Evolutionary conservation across 2,329 filamentous ascomycete species (phyloP).

Genomic region (Zalaria obscura): DNA sequence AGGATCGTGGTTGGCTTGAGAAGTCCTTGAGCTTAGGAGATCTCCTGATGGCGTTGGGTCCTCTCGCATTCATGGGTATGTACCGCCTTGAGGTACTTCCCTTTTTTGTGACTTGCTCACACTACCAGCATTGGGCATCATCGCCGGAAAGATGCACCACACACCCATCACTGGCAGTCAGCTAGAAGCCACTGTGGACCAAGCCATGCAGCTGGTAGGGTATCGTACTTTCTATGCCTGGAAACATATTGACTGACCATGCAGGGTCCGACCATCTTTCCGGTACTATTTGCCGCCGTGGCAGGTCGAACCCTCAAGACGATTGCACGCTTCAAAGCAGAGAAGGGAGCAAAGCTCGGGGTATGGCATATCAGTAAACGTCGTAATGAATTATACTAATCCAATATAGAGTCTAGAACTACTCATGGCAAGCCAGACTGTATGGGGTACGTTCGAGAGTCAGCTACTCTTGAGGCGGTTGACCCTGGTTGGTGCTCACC

Average conservation of each 20-base stretch:
- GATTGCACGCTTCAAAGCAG: constrained; percentile 19
- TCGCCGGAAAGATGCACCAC: constrained; percentile 13
- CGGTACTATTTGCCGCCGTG: constrained; percentile 22
- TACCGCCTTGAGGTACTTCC: neutral
- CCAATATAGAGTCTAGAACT: constrained; percentile 17
- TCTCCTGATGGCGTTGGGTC: constrained; percentile 14
- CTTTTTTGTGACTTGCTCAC: neutral
- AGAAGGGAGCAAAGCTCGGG: constrained; percentile 17
- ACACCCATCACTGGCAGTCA: constrained; percentile 11
- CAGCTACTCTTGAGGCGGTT: constrained; percentile 17
- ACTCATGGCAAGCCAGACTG: constrained; percentile 21
- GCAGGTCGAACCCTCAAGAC: constrained; percentile 20
- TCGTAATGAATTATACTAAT: neutral
- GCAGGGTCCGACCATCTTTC: constrained; percentile 20
- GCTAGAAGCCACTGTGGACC: constrained; percentile 15
- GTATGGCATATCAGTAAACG: constrained; percentile 8
- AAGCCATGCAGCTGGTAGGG: constrained; percentile 15
- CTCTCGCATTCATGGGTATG: constrained; percentile 21
- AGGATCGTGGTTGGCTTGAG: neutral
- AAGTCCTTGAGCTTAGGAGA: constrained; percentile 10
- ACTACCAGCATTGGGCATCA: constrained; percentile 14
- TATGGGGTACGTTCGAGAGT: constrained; percentile 22
- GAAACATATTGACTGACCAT: neutral
- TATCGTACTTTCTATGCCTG: neutral
- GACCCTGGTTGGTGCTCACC: constrained; percentile 16